A percentile compares a stretch with the other conserved stretches of the same genome.
phyloP scores from a whole-genome alignment of 352 stramenopile genomes.

The Detonula confervacea region DNA sequence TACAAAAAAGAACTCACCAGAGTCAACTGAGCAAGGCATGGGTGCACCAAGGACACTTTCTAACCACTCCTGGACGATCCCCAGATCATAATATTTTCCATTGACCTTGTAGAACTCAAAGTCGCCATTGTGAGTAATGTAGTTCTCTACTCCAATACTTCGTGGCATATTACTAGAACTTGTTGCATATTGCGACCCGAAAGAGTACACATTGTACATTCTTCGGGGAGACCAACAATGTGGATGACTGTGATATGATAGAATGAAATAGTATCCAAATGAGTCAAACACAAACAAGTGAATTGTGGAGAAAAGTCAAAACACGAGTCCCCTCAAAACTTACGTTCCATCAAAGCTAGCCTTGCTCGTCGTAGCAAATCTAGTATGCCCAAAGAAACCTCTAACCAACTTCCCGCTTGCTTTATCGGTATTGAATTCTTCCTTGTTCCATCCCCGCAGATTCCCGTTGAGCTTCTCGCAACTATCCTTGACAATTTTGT shows the following conservation, averaged over 20 bases:
- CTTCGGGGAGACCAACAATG: constrained; percentile 58
- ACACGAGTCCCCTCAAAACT: too few species aligned
- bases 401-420: constrained; percentile 35
- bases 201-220: not conserved
- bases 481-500: constrained; percentile 53
- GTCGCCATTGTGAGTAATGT: constrained; percentile 82
- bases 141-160: constrained; percentile 61
- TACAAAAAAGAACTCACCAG: too few species aligned
- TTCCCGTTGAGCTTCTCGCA: constrained; percentile 15
- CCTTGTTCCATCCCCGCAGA: constrained; percentile 21
- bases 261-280: too few species aligned
- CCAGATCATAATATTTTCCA: constrained; percentile 70
- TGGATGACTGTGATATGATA: too few species aligned
- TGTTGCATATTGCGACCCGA: constrained; percentile 7
- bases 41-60: constrained; percentile 34
- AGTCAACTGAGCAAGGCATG: constrained; percentile 71
- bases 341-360: constrained; percentile 72
- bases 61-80: constrained; percentile 72
- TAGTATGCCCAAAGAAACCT: constrained; percentile 64
- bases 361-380: constrained; percentile 75
- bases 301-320: too few species aligned
- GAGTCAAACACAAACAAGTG: too few species aligned
- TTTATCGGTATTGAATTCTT: constrained; percentile 20
- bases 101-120: constrained; percentile 81
- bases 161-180: not conserved